Evolutionary conservation across 306 rosid species (phyloP), one percentile per base, ranked within the genome.

Genomic region (Glycine tomentella): DNA sequence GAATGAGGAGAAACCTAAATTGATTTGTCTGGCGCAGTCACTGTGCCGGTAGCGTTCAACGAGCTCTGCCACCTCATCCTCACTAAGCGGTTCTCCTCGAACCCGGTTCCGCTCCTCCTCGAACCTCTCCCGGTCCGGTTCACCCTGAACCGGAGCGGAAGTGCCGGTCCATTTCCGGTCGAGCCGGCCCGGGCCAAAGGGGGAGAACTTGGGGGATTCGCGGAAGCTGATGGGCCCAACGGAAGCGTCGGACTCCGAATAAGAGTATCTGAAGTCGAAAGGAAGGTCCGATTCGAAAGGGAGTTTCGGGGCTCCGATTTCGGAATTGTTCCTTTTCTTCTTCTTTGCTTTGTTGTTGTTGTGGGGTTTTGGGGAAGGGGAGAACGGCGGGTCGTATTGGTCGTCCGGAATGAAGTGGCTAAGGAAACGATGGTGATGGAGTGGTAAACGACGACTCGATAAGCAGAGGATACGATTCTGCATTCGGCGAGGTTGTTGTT

Each of bases 151-250:
- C 40, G 87, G 94, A 2, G 98, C 95, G n/a, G 84, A 83, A 6
- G 87, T 86, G 0, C 97, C 94, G 0, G 92, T 93, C 97, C 97
- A 95, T 55, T 77, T 84, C 48, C 97, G 84, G 80, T 93, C 96
- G 9, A 93, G 90, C 9, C 94, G 89, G 7, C 91, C 94, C 8
- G 99, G 99, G 0, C 98, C 97, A 8, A 93, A 95, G 0, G 97
- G 98, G 6, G 98, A 95, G 85, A 95, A 93, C 62, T 86, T 95
- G 2, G 97, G 95, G 3, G 99, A 90, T 87, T 95, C 97, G n/a
- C 99, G 91, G 87, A 83, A 91, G 17, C 97, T 86, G 31, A 91
- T 86, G 33, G 97, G 98, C 14, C 73, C 70, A 1, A 83, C 68
- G 7, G 91, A 85, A 9, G 89, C 81, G 66, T 87, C 48, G 12